phyloP scores from a whole-genome alignment of 1,284 basidiomycete species.

The Baeospora myosura region DNA sequence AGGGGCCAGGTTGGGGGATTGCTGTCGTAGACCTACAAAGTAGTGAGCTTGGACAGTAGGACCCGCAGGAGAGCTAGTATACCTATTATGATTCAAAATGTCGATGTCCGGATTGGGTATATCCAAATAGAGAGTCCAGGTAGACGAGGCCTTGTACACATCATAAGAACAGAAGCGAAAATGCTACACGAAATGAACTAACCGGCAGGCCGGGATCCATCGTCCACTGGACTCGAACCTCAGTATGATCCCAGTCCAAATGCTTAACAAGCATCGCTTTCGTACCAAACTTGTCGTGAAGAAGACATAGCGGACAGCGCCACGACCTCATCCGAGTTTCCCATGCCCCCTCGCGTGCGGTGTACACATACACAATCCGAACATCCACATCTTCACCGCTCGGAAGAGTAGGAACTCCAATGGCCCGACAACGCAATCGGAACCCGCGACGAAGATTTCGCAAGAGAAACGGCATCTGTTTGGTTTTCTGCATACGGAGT shows the following conservation, averaged over 20 bases:
- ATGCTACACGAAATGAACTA: constrained; percentile 6
- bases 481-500: neutral
- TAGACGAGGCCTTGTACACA: neutral
- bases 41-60: neutral
- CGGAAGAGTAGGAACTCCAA: constrained; percentile 1
- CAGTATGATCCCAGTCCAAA: constrained; percentile 46
- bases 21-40: no score
- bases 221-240: constrained; percentile 36
- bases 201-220: constrained; percentile 18
- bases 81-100: neutral
- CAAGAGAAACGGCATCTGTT: constrained; percentile 8
- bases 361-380: neutral
- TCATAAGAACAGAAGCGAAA: neutral
- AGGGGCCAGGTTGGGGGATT: no score
- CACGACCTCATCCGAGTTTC: constrained; percentile 22
- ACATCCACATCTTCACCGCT: constrained; percentile 1
- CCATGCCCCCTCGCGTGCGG: neutral
- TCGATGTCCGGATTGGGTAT: neutral
- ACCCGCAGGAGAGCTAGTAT: neutral
- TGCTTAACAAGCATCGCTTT: constrained; percentile 46
- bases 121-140: neutral
- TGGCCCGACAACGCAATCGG: neutral
- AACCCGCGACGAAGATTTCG: constrained; percentile 10
- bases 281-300: constrained; percentile 42
- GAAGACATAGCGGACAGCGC: constrained; percentile 56